Base-by-base conservation (phyloP, 106 monocot species). In the Xerophyta viscosa region DNA sequence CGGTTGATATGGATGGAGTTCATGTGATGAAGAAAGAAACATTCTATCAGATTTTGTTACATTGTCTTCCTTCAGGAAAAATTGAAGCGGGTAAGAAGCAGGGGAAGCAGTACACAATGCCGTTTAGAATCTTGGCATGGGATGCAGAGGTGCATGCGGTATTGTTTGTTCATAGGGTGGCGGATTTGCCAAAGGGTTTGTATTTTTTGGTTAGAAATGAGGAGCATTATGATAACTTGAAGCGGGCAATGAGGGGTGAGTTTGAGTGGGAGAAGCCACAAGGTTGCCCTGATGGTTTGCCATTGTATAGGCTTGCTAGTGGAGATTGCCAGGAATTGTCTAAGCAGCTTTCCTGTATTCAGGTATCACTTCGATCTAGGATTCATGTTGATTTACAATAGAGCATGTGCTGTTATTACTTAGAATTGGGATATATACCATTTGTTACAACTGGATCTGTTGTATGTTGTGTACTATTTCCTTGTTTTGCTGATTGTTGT, bases 181-280 rank as follows among this genome's bases (percentile, higher is more conserved):
- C 52, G 27, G 79, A 58, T 15, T 64, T 98, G 62, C 71, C 74
- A 0, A 73, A 58, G 21, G 98, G 98, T 3, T 17, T 98, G 54
- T 98, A 90, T 64, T 86, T 98, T 66, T 61, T 98, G 73, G 89
- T 98, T 50, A 82, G 98, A 56, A 98, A 98, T 59, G 90, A 98
- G 57, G 82, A 72, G n/a, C 85, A 98, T 64, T 72, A 90, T 24
- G 79, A 83, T 57, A 48, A 49, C 0, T 62, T 98, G 61, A 85
- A 50, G 71, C n/a, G 20, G 48, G 74, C 85, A 19, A 79, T 98
- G 89, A 82, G 65, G 66, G 14, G 70, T 9, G 85, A 90, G 11
- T 98, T 98, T 62, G 89, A 90, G 54, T 98, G 98, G 98, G 71
- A 41, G 59, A 75, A 56, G 64, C 98, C 89, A 0, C 82, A 82